phyloP scores from a whole-genome alignment of 768 basidiomycete genomes.

The Fomitopsis serialis region DNA sequence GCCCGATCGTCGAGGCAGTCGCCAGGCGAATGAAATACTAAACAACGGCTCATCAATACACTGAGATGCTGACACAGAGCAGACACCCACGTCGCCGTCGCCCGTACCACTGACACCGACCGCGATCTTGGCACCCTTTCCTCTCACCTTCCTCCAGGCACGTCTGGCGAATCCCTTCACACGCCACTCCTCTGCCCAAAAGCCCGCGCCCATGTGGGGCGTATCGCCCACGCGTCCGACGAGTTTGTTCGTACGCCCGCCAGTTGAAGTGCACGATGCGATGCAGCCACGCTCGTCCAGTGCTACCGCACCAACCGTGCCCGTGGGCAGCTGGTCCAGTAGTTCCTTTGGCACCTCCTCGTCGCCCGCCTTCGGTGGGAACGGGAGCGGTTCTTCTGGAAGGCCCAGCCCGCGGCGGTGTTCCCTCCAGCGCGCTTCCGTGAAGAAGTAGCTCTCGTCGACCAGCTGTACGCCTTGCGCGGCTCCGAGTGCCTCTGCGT shows the following conservation, averaged over 20 bases:
- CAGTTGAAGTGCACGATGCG: slow-evolving; percentile 70
- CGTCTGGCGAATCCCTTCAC: slow-evolving; percentile 25
- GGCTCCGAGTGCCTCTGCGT: slow-evolving; percentile 57
- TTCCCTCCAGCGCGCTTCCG: slow-evolving; percentile 68
- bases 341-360: slow-evolving; percentile 17
- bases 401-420: slow-evolving; percentile 70
- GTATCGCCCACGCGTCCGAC: slow-evolving; percentile 83
- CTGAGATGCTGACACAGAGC: background rate
- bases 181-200: slow-evolving; percentile 81
- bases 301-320: slow-evolving; percentile 84
- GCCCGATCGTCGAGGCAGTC: slow-evolving; percentile 61
- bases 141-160: slow-evolving; percentile 35
- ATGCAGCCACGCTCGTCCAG: slow-evolving; percentile 73
- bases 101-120: slow-evolving; percentile 83
- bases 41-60: background rate
- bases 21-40: slow-evolving; percentile 77
- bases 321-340: slow-evolving; percentile 61
- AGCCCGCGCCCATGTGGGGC: slow-evolving; percentile 70
- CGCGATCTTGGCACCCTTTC: slow-evolving; percentile 33
- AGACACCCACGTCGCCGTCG: slow-evolving; percentile 65
- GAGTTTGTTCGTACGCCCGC: slow-evolving; percentile 79
- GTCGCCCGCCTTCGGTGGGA: slow-evolving; percentile 14
- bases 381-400: slow-evolving; percentile 58
- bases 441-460: slow-evolving; percentile 76
- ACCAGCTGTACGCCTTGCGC: slow-evolving; percentile 52